Base-by-base conservation (phyloP, 306 rosid species). In the Crotalaria pallida region DNA sequence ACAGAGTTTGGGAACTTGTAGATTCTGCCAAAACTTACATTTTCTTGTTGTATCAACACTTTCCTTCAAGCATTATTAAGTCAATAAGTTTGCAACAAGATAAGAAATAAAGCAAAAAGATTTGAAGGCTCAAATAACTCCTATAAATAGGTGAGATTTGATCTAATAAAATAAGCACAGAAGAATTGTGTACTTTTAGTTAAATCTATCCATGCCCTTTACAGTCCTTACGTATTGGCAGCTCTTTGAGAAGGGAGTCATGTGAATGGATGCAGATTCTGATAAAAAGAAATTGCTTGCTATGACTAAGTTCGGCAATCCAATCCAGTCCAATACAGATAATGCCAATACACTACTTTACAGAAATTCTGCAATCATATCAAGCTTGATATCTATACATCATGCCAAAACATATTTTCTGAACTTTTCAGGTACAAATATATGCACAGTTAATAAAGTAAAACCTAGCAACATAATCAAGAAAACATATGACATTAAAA, bases 71-170 rank as follows among this genome's bases (percentile, higher is more conserved):
- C 64, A 24, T 38, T 15, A 24, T 38, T 15, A 50, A 61, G 63
- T 49, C 43, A 60, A 15, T 23, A 1, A 61, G 36, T 73, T 61
- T 50, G 22, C 55, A 50, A 64, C 49, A 13, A 61, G 65, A 45
- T 21, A 24, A 69, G 59, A 77, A 51, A 51, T 49, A 13, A 31
- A 57, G 17, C 44, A 41, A 60, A 61, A 67, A 67, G 40, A 48
- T 55, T 12, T 40, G 10, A 7, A 52, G 26, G 34, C 23, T 57
- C 31, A 74, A 64, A 41, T 40, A 61, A 69, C 51, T 40, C 65
- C 19, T 26, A 59, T 18, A 60, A 40, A 41, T 13, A 43, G 7
- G n/a, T 16, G 31, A 56, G 16, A 17, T 69, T 24, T 43, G 7
- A 29, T 44, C 12, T 44, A 45, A 29, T 55, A 57, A 27, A 43